Conservation (phyloP, 345 rosid genomes). For the Eucalyptus camaldulensis region DNA sequence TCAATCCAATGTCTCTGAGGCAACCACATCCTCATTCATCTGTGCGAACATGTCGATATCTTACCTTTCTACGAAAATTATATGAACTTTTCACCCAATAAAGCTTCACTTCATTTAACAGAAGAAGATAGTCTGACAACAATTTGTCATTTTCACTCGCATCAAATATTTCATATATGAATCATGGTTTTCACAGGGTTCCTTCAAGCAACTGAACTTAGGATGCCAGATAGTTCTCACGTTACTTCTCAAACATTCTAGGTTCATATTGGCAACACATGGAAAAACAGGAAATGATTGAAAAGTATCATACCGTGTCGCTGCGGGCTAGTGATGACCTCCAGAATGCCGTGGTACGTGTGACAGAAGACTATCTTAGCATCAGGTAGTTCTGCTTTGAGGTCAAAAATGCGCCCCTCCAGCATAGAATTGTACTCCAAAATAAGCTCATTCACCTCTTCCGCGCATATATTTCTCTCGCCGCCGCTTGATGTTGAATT, state of each 20-base stretch:
- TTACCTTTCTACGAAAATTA: background rate
- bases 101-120: background rate
- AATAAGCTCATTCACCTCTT: constrained; percentile 34
- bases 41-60: background rate
- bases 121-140: background rate
- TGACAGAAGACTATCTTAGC: constrained; percentile 40
- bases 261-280: background rate
- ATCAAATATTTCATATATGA: background rate
- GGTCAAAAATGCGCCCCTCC: constrained; percentile 13
- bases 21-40: background rate
- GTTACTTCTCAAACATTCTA: background rate
- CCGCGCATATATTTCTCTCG: constrained; percentile 16
- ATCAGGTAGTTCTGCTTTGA: constrained; percentile 23
- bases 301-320: background rate
- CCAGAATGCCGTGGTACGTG: constrained; percentile 33
- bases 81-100: background rate
- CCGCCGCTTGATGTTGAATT: background rate
- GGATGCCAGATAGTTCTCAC: background rate
- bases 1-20: background rate
- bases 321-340: constrained; percentile 24
- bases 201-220: background rate
- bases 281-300: background rate
- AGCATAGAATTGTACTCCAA: constrained; percentile 34
- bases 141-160: background rate
- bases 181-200: background rate